Percentiles rank a stretch among this genome's conserved stretches.
Conservation (phyloP, 2,329 filamentous ascomycete genomes). For the Colletotrichum gloeosporioides region DNA sequence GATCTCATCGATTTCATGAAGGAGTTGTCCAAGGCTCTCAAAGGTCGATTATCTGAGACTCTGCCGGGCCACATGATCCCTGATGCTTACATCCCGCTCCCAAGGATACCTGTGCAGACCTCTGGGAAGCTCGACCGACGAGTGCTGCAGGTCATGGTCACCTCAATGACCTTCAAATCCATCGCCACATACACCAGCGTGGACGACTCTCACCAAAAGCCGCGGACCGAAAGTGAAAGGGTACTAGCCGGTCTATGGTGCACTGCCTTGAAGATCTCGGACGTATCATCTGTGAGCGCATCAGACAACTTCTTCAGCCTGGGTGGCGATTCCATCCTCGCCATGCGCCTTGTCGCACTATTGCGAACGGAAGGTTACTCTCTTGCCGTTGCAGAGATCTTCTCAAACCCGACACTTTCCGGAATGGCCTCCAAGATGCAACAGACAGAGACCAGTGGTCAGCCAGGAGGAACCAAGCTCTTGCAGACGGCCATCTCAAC, state of each 20-base stretch:
- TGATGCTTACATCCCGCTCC: neutral
- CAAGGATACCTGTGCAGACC: neutral
- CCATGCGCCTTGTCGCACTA: slow-evolving; percentile 28
- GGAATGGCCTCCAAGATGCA: slow-evolving; percentile 14
- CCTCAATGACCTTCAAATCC: neutral
- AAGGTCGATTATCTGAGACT: neutral
- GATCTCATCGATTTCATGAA: neutral
- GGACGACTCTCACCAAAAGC: neutral
- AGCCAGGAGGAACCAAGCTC: neutral
- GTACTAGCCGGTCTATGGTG: slow-evolving; percentile 11
- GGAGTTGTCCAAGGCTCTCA: neutral
- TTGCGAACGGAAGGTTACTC: slow-evolving; percentile 23
- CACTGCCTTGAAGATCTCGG: neutral
- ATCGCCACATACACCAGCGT: neutral
- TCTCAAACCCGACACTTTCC: slow-evolving; percentile 10
- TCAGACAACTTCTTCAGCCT: slow-evolving; percentile 25
- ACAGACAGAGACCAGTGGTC: neutral
- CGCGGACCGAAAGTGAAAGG: neutral
- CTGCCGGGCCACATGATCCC: slow-evolving; percentile 2
- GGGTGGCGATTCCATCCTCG: slow-evolving; percentile 28
- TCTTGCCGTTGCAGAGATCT: slow-evolving; percentile 17
- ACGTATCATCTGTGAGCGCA: neutral
- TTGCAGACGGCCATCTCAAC: neutral
- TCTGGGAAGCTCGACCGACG: slow-evolving; percentile 8
- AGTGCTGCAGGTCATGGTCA: neutral